phyloP scores from a whole-genome alignment of 495 filamentous ascomycete genomes.

The Annulohypoxylon moriforme region DNA sequence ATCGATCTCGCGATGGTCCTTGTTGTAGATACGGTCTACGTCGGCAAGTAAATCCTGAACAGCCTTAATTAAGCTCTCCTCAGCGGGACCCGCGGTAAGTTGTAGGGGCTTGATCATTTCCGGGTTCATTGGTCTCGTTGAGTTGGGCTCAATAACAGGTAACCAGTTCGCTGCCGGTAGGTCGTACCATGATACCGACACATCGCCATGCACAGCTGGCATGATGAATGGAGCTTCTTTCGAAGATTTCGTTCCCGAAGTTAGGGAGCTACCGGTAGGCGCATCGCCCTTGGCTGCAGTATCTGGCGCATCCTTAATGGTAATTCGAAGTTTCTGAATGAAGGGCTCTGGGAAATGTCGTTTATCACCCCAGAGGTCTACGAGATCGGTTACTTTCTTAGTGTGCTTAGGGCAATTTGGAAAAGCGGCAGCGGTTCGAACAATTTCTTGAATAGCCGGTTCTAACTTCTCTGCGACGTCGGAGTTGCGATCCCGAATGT shows the following conservation, averaged over 20 bases:
- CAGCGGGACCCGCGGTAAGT: constrained; percentile 76
- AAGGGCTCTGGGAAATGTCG: constrained; percentile 72
- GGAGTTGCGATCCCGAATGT: constrained; percentile 67
- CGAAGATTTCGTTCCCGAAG: constrained; percentile 46
- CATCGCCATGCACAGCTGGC: constrained; percentile 82
- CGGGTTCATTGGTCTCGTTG: constrained; percentile 75
- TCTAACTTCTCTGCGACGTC: constrained; percentile 71
- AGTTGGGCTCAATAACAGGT: constrained; percentile 81
- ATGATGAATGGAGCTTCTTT: constrained; percentile 74
- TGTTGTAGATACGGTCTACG: constrained; percentile 71
- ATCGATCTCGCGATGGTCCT: constrained; percentile 50
- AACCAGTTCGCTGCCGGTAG: constrained; percentile 86
- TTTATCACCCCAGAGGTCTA: constrained; percentile 78
- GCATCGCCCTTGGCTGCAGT: constrained; percentile 22
- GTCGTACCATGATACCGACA: constrained; percentile 80
- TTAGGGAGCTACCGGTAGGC: constrained; percentile 30
- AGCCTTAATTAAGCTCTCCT: constrained; percentile 69
- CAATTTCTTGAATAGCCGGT: constrained; percentile 68
- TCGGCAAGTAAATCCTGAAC: constrained; percentile 76
- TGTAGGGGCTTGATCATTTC: constrained; percentile 79
- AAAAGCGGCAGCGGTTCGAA: constrained; percentile 72
- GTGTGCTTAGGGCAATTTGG: constrained; percentile 73
- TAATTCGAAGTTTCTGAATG: constrained; percentile 69
- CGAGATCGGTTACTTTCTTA: constrained; percentile 70
- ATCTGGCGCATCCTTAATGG: constrained; percentile 60